Base-by-base conservation (phyloP, 2,329 filamentous ascomycete genomes). In the Tolypocladium tundrense region DNA sequence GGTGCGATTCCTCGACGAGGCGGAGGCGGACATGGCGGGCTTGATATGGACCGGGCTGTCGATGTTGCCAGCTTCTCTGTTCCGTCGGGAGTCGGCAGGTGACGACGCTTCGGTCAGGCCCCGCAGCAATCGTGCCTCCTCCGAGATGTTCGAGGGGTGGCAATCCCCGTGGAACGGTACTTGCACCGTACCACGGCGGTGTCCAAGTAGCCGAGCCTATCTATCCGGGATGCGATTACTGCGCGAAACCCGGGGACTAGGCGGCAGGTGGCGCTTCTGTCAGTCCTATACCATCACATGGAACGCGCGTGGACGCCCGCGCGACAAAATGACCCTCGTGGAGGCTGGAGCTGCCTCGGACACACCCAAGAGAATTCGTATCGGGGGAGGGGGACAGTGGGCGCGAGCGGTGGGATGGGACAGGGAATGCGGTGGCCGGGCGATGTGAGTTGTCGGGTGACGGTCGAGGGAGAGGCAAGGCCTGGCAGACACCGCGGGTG, bases 1-100 rank as follows among this genome's bases (percentile, higher is more conserved):
- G 65, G 83, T 81, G 70, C 80, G 81, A 71, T 83, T 82, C 73
- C 81, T 81, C 66, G 80, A 78, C 55, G 79, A 74, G 61, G 79
- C 76, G 58, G 79, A 74, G 61, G 79, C 76, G 59, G 80, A 74
- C 68, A 68, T 88, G 73, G 70, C 73, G 74, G 72, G 67, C 68
- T 70, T 72, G 68, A 69, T 75, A 70, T 72, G 55, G 14, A 45
- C 50, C 19, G 11, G 52, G 27, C 42, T 2, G 43, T 41, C 19
- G 40, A 52, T 39, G 43, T 14, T 48, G 27, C 39, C 13, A 19
- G 40, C 13, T 24, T n/a, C 40, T 39, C n/a, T 27, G 24, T 42
- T 56, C n/a, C 37, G 48, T 19, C 63, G 62, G 62, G 54, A 60
- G 60, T 60, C 62, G 42, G 63, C 63, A 67, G 62, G 54, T 56